These are phyloP conservation scores for Penicillium fuscoglaucum DNA, from an alignment of 2,329 filamentous ascomycete species.

Conservation along the genomic window DNA sequence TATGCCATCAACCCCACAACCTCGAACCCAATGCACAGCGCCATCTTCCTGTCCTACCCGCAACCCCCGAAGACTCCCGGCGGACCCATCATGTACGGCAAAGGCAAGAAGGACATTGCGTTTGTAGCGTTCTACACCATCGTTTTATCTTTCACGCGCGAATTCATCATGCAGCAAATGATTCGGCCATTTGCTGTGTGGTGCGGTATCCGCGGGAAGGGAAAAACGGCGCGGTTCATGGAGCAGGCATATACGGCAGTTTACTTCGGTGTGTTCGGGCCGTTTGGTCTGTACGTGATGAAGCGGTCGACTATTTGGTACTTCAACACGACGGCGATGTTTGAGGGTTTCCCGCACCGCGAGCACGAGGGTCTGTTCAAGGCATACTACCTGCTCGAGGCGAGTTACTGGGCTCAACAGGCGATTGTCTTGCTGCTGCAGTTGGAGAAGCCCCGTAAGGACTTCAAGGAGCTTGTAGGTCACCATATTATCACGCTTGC, in stretches of 20 bases:
- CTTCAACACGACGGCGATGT: slow-evolving; percentile 89
- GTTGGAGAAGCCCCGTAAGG: slow-evolving; percentile 90
- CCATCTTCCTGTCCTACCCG: slow-evolving; percentile 88
- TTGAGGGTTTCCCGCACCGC: slow-evolving; percentile 80
- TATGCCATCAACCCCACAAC: slow-evolving; percentile 75
- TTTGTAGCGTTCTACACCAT: slow-evolving; percentile 89
- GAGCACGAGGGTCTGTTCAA: slow-evolving; percentile 82
- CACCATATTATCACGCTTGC: slow-evolving; percentile 88
- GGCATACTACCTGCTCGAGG: slow-evolving; percentile 93
- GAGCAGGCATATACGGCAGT: slow-evolving; percentile 93
- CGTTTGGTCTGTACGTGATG: slow-evolving; percentile 88
- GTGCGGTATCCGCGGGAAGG: slow-evolving; percentile 67
- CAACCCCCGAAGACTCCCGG: slow-evolving; percentile 56
- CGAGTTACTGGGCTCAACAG: slow-evolving; percentile 94
- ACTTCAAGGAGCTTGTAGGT: slow-evolving; percentile 88
- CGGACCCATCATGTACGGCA: slow-evolving; percentile 72
- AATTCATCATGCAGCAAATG: slow-evolving; percentile 92
- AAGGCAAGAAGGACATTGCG: slow-evolving; percentile 80
- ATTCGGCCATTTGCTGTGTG: slow-evolving; percentile 72
- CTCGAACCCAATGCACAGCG: slow-evolving; percentile 75
- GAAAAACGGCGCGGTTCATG: slow-evolving; percentile 89
- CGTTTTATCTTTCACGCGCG: slow-evolving; percentile 87
- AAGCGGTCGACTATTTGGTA: slow-evolving; percentile 89
- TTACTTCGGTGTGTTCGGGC: slow-evolving; percentile 82
- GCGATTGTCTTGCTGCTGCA: slow-evolving; percentile 82